Evolutionary conservation across 2,329 filamentous ascomycete genomes (phyloP).

Genomic region (Stagonosporopsis rhizophila): DNA sequence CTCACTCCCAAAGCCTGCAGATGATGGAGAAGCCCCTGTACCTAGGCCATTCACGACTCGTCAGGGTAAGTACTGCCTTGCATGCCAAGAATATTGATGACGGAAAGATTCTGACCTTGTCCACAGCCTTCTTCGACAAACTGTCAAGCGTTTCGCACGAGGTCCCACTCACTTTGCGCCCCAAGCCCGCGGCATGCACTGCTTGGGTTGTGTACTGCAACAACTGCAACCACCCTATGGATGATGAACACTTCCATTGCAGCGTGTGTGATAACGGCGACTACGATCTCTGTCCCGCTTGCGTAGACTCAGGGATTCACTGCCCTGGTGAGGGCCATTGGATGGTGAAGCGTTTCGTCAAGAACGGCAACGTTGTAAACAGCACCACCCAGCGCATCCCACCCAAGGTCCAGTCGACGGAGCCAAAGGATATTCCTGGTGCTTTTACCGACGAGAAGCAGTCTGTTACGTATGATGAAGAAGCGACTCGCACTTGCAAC

Average conservation of each 20-base stretch:
- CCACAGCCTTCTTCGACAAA: constrained; percentile 40
- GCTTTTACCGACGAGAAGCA: constrained; percentile 56
- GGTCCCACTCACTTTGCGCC: constrained; percentile 48
- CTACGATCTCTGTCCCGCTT: constrained; percentile 87
- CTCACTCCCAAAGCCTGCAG: constrained; percentile 30
- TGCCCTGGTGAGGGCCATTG: constrained; percentile 85
- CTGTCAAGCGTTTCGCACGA: constrained; percentile 38
- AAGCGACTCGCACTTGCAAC: constrained; percentile 73
- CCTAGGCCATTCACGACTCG: constrained; percentile 50
- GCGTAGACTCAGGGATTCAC: constrained; percentile 75
- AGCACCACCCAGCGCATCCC: constrained; percentile 84
- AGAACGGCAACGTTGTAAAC: constrained; percentile 78
- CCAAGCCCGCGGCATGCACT: constrained; percentile 51
- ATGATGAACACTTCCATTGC: constrained; percentile 90
- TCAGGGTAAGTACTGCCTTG: constrained; percentile 35
- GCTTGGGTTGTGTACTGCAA: constrained; percentile 92
- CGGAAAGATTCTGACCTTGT: constrained; percentile 17
- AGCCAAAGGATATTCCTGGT: constrained; percentile 53
- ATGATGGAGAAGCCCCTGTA: constrained; percentile 50
- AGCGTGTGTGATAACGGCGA: constrained; percentile 91
- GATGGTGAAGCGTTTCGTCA: constrained; percentile 89
- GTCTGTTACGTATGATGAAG: constrained; percentile 43
- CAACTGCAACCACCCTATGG: constrained; percentile 78
- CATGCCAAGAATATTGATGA: not conserved
- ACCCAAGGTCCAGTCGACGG: constrained; percentile 62